Evolutionary conservation across 371 early-diverging fungal species (phyloP).

Genomic region (Mucor indicus): DNA sequence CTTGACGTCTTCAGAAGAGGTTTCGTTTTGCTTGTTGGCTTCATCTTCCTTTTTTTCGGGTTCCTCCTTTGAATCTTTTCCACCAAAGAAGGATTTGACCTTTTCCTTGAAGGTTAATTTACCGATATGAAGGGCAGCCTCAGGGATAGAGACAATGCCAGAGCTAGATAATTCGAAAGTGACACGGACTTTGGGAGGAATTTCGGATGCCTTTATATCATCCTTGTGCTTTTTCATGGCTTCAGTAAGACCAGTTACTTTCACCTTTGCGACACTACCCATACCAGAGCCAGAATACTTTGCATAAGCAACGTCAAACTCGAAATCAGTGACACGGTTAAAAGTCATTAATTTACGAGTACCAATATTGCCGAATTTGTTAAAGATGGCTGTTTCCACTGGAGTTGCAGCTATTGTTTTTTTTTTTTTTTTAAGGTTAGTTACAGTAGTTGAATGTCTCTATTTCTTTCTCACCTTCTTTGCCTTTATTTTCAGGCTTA

Average conservation of each 20-base stretch:
- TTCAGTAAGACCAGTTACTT: constrained; percentile 68
- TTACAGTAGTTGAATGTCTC: neutral
- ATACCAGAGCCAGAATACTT: constrained; percentile 25
- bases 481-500: constrained; percentile 51
- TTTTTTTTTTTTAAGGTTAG: neutral
- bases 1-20: constrained; percentile 1
- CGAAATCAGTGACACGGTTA: constrained; percentile 78
- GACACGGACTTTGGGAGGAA: constrained; percentile 80
- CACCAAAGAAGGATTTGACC: constrained; percentile 78
- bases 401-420: constrained; percentile 1
- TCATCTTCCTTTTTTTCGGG: constrained; percentile 3
- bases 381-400: constrained; percentile 59
- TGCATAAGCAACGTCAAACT: constrained; percentile 68
- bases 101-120: constrained; percentile 56
- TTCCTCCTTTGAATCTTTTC: constrained; percentile 32
- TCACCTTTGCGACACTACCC: constrained; percentile 58
- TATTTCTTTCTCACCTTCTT: constrained; percentile 25
- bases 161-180: constrained; percentile 69
- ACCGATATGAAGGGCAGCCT: constrained; percentile 53
- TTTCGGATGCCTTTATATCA: constrained; percentile 41
- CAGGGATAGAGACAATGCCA: constrained; percentile 61
- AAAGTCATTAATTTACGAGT: constrained; percentile 84
- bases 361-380: constrained; percentile 64
- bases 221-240: constrained; percentile 67
- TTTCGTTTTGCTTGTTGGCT: constrained; percentile 12